Evolutionary conservation across 768 basidiomycete species (phyloP), one percentile per base, ranked within the genome.

Genomic region (Termitomyces sp.): DNA sequence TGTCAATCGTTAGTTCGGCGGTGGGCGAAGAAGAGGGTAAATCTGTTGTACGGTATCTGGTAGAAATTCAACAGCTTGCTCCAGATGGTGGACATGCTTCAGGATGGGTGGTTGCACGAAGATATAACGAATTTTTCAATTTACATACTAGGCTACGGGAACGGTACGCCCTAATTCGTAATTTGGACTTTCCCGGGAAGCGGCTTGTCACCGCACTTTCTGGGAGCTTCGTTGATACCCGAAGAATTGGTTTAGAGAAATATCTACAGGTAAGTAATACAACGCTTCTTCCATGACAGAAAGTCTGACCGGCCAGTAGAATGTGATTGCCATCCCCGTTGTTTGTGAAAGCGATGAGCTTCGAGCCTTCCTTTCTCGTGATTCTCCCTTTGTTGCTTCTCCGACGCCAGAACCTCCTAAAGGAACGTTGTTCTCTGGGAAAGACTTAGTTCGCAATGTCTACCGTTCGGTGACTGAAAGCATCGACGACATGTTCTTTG

Each of bases 401-500:
- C 81, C 82, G 60, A 72, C 70, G 20, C 74, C 76, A 49, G 63
- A 59, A 1, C 59, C 65, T 2, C 57, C 75, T 12, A 83, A 87
- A 68, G 68, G 74, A 12, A 64, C 76, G 5, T 71, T 77, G 0
- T 87, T 88, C 65, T 85, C 87, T 20, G 87, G 88, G 7, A 84
- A 84, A 14, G 86, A 85, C 56, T 79, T 97, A 37, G 91, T 98
- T 53, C 87, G 88, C 55, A 89, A 86, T 24, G 82, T 99, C 57
- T 98, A 96, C 69, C 87, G 89, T 32, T 92, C 93, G 26, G 91
- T 99, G 46, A 85, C 96, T 5, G 91, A 93, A 62, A 95, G 94
- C 69, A 88, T 98, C 65, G 97, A 99, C 70, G 97, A 98, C 71
- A 93, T 97, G 83, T 88, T 96, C 73, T 93, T 96, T 63, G 95